Evolutionary conservation across 495 filamentous ascomycete genomes (phyloP).

Genomic region (Aspergillus conjunctus): DNA sequence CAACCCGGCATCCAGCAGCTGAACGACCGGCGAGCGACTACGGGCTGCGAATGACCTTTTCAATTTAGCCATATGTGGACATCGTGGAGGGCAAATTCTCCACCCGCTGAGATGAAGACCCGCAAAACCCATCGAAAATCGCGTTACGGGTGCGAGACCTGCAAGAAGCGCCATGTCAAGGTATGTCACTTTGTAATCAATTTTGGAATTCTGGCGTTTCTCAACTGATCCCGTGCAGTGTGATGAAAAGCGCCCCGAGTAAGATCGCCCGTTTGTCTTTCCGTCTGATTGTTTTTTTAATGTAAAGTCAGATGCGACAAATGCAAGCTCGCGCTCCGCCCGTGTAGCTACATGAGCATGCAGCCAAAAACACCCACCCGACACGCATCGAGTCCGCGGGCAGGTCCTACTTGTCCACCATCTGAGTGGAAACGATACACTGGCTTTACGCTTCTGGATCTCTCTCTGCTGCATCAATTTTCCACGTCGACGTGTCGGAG

Average conservation of each 20-base stretch:
- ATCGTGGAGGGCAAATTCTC: background rate
- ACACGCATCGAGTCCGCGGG: background rate
- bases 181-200: background rate
- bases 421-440: background rate
- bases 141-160: background rate
- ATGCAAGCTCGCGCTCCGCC: background rate
- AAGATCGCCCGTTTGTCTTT: too few species aligned
- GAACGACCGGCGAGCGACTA: too few species aligned
- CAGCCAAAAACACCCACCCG: background rate
- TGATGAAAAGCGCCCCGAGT: background rate
- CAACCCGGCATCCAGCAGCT: too few species aligned
- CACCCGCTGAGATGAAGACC: background rate
- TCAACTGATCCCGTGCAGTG: background rate
- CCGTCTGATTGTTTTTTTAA: too few species aligned
- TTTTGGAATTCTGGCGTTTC: background rate
- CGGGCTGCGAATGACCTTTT: too few species aligned
- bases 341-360: background rate
- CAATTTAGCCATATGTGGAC: too few species aligned
- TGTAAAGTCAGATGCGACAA: too few species aligned
- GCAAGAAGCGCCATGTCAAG: conserved; percentile 1
- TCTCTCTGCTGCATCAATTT: background rate
- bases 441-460: background rate
- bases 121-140: background rate
- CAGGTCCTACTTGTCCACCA: background rate
- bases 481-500: background rate